Percentiles rank a stretch among this genome's conserved stretches.
These are phyloP conservation scores for Sarocladiaceae sp. DNA, from an alignment of 2,329 filamentous ascomycete species.

Conservation along the genomic window DNA sequence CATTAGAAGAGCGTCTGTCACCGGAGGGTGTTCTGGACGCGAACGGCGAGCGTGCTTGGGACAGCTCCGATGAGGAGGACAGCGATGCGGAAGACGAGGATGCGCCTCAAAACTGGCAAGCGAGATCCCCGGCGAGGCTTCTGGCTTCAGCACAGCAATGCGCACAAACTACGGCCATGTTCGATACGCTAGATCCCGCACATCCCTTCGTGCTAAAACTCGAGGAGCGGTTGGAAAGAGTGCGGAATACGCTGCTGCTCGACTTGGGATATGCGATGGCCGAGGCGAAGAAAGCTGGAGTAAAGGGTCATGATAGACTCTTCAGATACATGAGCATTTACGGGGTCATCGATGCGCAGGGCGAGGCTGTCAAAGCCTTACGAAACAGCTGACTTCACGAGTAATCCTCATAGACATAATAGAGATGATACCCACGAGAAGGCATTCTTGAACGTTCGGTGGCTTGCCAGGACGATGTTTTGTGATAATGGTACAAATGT, in stretches of 20 bases:
- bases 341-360: slow-evolving; percentile 45
- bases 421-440: slow-evolving; percentile 25
- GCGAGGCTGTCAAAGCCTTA: slow-evolving; percentile 47
- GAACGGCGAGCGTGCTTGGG: slow-evolving; percentile 13
- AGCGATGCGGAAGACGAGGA: slow-evolving; percentile 31
- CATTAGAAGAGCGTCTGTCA: slow-evolving; percentile 60
- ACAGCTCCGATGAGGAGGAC: slow-evolving; percentile 29
- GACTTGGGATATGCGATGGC: slow-evolving; percentile 48
- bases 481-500: slow-evolving; percentile 34
- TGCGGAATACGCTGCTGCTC: slow-evolving; percentile 52
- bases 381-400: slow-evolving; percentile 33
- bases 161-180: slow-evolving; percentile 35
- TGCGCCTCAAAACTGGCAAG: slow-evolving; percentile 28
- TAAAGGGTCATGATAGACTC: slow-evolving; percentile 38
- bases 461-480: slow-evolving; percentile 10
- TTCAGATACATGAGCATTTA: slow-evolving; percentile 52
- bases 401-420: slow-evolving; percentile 7
- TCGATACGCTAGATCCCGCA: slow-evolving; percentile 40
- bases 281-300: slow-evolving; percentile 38
- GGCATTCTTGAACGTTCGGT: not conserved
- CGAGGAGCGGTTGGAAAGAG: slow-evolving; percentile 47
- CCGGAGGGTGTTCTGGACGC: slow-evolving; percentile 36
- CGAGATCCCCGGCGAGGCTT: slow-evolving; percentile 44
- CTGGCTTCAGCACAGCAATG: slow-evolving; percentile 42
- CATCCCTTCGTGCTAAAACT: slow-evolving; percentile 46